Base-by-base conservation (phyloP, 1,284 basidiomycete species). In the Puccinia novopanici region DNA sequence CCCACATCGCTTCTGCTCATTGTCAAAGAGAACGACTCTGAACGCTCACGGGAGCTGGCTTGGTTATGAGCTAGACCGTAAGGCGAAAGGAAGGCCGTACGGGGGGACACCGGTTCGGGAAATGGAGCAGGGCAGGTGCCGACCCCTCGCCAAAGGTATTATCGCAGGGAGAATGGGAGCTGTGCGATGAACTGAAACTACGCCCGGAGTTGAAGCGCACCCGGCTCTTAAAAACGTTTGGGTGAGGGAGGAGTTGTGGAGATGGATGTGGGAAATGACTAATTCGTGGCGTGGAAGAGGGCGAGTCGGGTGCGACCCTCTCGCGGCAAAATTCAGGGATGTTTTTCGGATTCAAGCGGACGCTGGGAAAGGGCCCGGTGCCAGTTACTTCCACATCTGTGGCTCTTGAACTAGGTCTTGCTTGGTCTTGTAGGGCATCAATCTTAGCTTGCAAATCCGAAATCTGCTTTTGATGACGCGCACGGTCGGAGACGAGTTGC, bases 381-480 rank as follows among this genome's bases (percentile, higher is more conserved):
- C 70, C 15, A 54, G 50, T 24, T n/a, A 50, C 37, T 55, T 72
- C 70, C 3, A 42, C 12, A 54, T 72, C 70, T 19, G 50, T 55
- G 10, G 70, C 50, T 3, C 24, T 34, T 6, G 70, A 72, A 40
- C 27, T 72, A 12, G 70, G 70, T 34, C 70, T 54, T 54, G 50
- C 42, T 65, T 52, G 34, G 37, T 76, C 34, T 48, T 76, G 75
- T 42, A 42, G 13, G n/a, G 30, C 37, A 59, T 68, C 63, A 22
- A 79, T 15, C 40, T 71, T 50, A 15, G 48, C 67, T 71, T 79
- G 63, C 59, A 79, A 61, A 3, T 70, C 55, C 42, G 63, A 52
- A 57, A 79, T 79, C 57, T 55, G 48, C 30, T 55, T 59, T n/a
- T 45, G 9, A 50, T 79, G 63, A 57, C 52, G 48, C 15, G 34